Evolutionary conservation across 768 basidiomycete species (phyloP).

Genomic region (Leccinum broughii): DNA sequence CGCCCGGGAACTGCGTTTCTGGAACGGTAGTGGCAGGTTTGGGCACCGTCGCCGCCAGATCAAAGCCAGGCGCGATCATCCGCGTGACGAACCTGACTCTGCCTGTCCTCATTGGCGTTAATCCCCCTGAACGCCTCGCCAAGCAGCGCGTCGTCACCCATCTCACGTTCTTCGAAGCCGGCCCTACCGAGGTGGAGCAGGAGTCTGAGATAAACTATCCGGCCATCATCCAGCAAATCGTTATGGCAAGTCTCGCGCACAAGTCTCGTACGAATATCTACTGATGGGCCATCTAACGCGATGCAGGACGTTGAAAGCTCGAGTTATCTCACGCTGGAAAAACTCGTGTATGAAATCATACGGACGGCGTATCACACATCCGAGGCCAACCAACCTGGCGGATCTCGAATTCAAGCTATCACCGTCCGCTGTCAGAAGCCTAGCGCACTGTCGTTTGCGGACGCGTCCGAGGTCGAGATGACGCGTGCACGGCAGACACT

Average conservation of each 20-base stretch:
- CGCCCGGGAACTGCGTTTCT: conserved; percentile 7
- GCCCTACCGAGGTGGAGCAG: background rate
- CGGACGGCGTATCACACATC: conserved; percentile 56
- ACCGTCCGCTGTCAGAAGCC: conserved; percentile 67
- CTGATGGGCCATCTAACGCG: background rate
- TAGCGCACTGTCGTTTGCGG: conserved; percentile 66
- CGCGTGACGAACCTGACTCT: conserved; percentile 48
- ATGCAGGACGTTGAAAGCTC: conserved; percentile 15
- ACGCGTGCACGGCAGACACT: conserved; percentile 36
- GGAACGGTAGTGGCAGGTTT: background rate
- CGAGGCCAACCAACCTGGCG: conserved; percentile 19
- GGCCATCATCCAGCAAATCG: conserved; percentile 36
- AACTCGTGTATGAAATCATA: conserved; percentile 45
- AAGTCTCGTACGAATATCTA: background rate
- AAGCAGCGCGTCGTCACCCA: conserved; percentile 64
- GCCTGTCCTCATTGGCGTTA: conserved; percentile 66
- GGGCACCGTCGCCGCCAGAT: background rate
- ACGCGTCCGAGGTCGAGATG: conserved; percentile 63
- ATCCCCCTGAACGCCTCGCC: conserved; percentile 63
- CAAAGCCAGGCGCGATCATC: conserved; percentile 29
- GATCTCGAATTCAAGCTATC: conserved; percentile 38
- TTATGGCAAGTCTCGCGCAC: conserved; percentile 13
- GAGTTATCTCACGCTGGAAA: conserved; percentile 24
- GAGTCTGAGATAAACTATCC: conserved; percentile 37
- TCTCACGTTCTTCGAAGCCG: conserved; percentile 43